A percentile compares a stretch with the other conserved stretches of the same genome.
phyloP scores from a whole-genome alignment of 768 basidiomycete genomes.

The Austroboletus festivus region DNA sequence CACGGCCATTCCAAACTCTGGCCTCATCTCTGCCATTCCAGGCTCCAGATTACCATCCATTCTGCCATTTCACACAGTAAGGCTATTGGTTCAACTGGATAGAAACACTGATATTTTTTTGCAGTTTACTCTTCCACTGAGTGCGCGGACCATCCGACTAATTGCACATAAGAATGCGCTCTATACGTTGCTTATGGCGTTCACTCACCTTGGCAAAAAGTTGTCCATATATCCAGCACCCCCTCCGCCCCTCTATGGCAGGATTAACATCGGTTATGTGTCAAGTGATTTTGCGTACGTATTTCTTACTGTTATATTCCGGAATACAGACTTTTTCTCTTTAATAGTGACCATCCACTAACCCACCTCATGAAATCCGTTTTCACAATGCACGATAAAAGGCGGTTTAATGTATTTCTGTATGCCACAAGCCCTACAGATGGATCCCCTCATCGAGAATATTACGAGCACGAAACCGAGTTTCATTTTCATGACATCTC shows the following conservation, averaged over 20 bases:
- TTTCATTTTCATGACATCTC: conserved; percentile 43
- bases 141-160: conserved; percentile 39
- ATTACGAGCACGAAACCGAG: conserved; percentile 40
- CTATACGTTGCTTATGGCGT: conserved; percentile 41
- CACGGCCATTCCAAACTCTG: conserved; percentile 15
- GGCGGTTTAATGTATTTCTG: conserved; percentile 40
- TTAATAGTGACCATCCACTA: conserved; percentile 45
- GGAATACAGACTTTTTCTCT: background rate
- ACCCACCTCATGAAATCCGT: conserved; percentile 53
- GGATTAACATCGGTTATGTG: conserved; percentile 47
- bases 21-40: conserved; percentile 23
- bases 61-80: conserved; percentile 48
- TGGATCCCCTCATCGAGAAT: conserved; percentile 39
- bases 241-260: conserved; percentile 37
- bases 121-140: conserved; percentile 47
- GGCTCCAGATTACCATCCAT: conserved; percentile 38
- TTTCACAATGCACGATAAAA: conserved; percentile 41
- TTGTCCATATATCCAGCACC: conserved; percentile 39
- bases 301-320: background rate
- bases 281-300: conserved; percentile 46
- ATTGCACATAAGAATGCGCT: conserved; percentile 48
- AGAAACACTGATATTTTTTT: background rate
- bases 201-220: conserved; percentile 30
- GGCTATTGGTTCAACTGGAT: conserved; percentile 6
- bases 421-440: conserved; percentile 51